phyloP scores from a whole-genome alignment of 164 flowering plant species.

The Stephania yunnanensis region DNA sequence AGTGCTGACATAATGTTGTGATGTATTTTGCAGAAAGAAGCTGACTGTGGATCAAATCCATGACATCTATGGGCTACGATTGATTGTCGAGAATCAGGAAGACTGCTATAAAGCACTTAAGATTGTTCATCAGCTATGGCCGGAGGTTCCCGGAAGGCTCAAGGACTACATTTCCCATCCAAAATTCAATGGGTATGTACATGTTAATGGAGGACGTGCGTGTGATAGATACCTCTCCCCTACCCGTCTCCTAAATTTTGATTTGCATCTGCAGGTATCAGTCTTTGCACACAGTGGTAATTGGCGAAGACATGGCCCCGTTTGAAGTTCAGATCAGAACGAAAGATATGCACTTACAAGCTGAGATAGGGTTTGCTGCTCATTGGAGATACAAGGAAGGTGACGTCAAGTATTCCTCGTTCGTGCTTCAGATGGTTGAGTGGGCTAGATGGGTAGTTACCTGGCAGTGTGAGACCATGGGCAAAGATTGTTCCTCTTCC shows the following conservation, averaged over 20 bases:
- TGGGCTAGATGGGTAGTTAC: conserved; percentile 93
- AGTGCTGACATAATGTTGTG: background rate
- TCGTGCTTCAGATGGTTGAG: conserved; percentile 93
- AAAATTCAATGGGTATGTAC: conserved; percentile 78
- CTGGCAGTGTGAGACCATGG: conserved; percentile 84
- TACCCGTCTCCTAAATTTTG: background rate
- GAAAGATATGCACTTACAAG: conserved; percentile 86
- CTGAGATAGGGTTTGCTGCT: conserved; percentile 96
- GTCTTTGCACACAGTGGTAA: conserved; percentile 90
- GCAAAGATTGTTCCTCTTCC: conserved; percentile 40
- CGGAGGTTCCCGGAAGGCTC: conserved; percentile 74
- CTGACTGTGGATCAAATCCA: conserved; percentile 82
- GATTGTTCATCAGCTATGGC: conserved; percentile 72
- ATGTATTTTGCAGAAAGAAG: conserved; percentile 61
- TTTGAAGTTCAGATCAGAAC: conserved; percentile 96
- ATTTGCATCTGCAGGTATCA: conserved; percentile 50
- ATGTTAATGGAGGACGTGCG: background rate
- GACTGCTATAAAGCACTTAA: conserved; percentile 74
- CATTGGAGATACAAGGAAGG: conserved; percentile 99
- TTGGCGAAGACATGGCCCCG: conserved; percentile 67
- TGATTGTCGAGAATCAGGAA: conserved; percentile 77
- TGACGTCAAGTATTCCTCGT: conserved; percentile 61
- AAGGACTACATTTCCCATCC: conserved; percentile 83
- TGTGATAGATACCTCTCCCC: background rate
- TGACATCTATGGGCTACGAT: conserved; percentile 82